phyloP scores from a whole-genome alignment of 1,284 basidiomycete genomes.

The Chalciporus sp. region DNA sequence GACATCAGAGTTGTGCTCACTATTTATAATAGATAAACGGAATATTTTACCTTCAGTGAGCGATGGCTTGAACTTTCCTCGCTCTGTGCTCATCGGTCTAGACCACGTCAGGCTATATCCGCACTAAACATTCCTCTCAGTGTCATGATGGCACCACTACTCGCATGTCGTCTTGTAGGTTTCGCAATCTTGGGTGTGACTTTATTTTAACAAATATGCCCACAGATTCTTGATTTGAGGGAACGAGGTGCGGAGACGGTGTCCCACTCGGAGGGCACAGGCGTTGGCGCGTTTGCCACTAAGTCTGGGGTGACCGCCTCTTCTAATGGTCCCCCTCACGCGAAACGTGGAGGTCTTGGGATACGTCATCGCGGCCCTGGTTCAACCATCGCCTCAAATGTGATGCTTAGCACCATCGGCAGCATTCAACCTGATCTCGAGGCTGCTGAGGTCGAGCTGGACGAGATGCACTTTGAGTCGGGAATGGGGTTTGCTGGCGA shows the following conservation, averaged over 20 bases:
- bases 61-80: neutral
- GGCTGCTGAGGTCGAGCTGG: conserved; percentile 57
- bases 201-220: conserved; percentile 3
- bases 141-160: conserved; percentile 79
- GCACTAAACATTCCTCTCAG: conserved; percentile 85
- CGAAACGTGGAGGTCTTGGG: conserved; percentile 33
- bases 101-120: conserved; percentile 77
- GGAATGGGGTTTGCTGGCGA: conserved; percentile 38
- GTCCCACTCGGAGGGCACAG: conserved; percentile 65
- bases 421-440: conserved; percentile 60
- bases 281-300: conserved; percentile 60
- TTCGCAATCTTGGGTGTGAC: neutral
- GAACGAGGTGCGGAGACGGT: conserved; percentile 76
- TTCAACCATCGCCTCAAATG: conserved; percentile 55
- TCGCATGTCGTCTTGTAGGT: conserved; percentile 71
- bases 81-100: conserved; percentile 31
- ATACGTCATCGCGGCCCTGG: conserved; percentile 39
- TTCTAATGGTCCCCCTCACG: conserved; percentile 47
- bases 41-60: conserved; percentile 80
- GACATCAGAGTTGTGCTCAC: conserved; percentile 7
- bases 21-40: conserved; percentile 57
- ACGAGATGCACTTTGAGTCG: conserved; percentile 48
- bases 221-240: conserved; percentile 72
- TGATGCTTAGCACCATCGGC: conserved; percentile 69
- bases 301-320: conserved; percentile 53